Conservation (phyloP, 345 rosid genomes). For the Pistacia atlantica region DNA sequence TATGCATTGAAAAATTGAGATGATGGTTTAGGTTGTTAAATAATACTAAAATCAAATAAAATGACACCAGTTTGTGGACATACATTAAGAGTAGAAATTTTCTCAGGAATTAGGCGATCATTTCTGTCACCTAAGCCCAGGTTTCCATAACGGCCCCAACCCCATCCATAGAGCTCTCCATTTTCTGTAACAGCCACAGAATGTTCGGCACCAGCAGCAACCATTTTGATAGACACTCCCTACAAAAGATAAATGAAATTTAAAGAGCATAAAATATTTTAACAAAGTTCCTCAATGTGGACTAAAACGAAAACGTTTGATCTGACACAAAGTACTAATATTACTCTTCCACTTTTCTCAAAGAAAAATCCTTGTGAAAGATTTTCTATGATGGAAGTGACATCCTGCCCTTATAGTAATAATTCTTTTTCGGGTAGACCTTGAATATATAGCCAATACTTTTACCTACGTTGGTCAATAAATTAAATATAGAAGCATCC, state of each 20-base stretch:
- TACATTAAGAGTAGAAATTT: conserved; percentile 64
- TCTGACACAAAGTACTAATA: background rate
- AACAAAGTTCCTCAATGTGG: background rate
- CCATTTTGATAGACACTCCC: conserved; percentile 82
- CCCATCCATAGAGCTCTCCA: conserved; percentile 98
- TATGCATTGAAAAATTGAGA: conserved; percentile 2
- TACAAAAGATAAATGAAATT: conserved; percentile 37
- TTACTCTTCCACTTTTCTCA: background rate
- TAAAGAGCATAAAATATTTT: conserved; percentile 22
- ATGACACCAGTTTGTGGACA: conserved; percentile 33
- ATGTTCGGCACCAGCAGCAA: conserved; percentile 98
- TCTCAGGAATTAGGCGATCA: conserved; percentile 89
- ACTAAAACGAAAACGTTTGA: background rate
- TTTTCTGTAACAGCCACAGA: conserved; percentile 91
- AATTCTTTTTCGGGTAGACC: background rate
- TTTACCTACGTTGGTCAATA: background rate
- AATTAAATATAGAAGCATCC: background rate
- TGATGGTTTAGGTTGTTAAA: conserved; percentile 10
- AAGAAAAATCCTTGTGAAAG: background rate
- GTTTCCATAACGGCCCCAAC: conserved; percentile 98
- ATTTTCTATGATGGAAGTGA: background rate
- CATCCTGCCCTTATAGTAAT: background rate
- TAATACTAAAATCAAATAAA: conserved; percentile 6
- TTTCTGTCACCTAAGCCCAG: conserved; percentile 94
- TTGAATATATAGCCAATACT: background rate